Evolutionary conservation across 2,329 filamentous ascomycete genomes (phyloP).

Genomic region (Trichoderma sp.): DNA sequence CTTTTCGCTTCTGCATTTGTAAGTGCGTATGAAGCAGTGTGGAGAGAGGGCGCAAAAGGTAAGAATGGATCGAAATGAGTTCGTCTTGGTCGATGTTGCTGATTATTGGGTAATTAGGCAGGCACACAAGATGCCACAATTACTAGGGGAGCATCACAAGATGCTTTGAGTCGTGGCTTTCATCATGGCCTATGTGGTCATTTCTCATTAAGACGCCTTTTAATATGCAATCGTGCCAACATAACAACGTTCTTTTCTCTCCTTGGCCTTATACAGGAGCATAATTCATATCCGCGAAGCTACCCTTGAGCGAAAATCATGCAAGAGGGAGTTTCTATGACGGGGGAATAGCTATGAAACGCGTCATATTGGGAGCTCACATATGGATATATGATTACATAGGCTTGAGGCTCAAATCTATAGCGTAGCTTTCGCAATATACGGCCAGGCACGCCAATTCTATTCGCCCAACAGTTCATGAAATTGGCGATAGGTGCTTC

Average conservation of each 20-base stretch:
- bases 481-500: neutral
- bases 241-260: neutral
- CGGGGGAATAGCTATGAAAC: neutral
- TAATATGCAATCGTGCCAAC: too few relatives aligned
- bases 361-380: neutral
- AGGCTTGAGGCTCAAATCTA: neutral
- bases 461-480: neutral
- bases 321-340: neutral
- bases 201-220: neutral
- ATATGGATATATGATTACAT: neutral
- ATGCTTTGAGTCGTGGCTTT: neutral
- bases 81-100: neutral
- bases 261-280: neutral
- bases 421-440: neutral
- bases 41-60: neutral
- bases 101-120: neutral
- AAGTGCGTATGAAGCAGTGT: neutral
- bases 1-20: neutral
- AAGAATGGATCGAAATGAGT: neutral
- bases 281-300: neutral
- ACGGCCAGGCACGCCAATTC: neutral
- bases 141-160: neutral
- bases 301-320: neutral
- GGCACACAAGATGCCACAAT: neutral
- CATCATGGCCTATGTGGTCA: neutral